Evolutionary conservation across 2,329 filamentous ascomycete species (phyloP).

Genomic region (Torrubiellomyces zombiae): DNA sequence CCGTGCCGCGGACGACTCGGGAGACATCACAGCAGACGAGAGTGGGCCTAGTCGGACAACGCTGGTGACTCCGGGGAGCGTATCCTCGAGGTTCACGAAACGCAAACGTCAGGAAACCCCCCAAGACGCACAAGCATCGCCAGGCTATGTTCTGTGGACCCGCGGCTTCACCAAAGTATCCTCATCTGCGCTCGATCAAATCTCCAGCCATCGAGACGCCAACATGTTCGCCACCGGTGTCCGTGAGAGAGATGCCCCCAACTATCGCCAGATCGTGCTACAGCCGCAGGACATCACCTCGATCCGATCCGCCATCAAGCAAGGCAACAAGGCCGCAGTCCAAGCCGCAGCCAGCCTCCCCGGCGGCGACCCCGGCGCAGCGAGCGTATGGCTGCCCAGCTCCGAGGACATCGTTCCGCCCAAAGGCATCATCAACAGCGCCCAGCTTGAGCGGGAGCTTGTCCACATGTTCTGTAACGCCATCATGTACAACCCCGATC

Average conservation of each 20-base stretch:
- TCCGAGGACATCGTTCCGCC: constrained; percentile 69
- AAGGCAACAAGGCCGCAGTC: constrained; percentile 49
- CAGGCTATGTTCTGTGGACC: constrained; percentile 57
- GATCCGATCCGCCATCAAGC: constrained; percentile 58
- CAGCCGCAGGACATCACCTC: constrained; percentile 63
- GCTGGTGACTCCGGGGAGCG: constrained; percentile 18
- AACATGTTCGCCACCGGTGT: constrained; percentile 66
- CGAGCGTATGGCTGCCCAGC: constrained; percentile 48
- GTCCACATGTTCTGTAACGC: constrained; percentile 97
- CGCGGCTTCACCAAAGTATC: constrained; percentile 60
- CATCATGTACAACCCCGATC: constrained; percentile 93
- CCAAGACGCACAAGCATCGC: constrained; percentile 31
- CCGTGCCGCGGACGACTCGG: constrained; percentile 33
- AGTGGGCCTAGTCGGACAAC: constrained; percentile 23
- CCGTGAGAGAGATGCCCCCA: constrained; percentile 58
- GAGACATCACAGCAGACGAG: constrained; percentile 40
- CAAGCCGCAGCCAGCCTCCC: constrained; percentile 44
- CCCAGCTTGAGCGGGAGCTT: constrained; percentile 81
- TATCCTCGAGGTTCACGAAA: constrained; percentile 27
- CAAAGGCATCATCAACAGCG: constrained; percentile 79
- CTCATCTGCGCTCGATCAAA: constrained; percentile 56
- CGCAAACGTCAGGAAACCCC: constrained; percentile 40
- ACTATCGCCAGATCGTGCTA: constrained; percentile 57
- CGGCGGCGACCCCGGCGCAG: constrained; percentile 38
- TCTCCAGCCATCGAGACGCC: constrained; percentile 59